A percentile compares a stretch with the other conserved stretches of the same genome.
phyloP scores from a whole-genome alignment of 176 grass and related monocot genomes.

The Avena atlantica region DNA sequence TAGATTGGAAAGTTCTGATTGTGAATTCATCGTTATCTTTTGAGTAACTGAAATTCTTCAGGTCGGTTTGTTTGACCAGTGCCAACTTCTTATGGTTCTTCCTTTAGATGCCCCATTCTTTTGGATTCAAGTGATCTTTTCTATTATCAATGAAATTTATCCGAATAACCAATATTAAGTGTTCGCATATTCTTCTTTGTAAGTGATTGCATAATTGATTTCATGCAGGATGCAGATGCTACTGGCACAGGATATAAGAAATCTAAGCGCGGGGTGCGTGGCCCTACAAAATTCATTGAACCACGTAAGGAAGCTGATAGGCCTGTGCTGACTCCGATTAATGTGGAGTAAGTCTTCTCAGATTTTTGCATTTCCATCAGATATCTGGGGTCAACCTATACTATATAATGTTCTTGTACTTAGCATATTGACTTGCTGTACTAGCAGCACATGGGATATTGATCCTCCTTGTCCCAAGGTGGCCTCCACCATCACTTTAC shows the following conservation, averaged over 20 bases:
- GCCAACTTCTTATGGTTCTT: too few relatives aligned
- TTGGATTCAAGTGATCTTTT: too few relatives aligned
- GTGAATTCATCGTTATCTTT: slow-evolving; percentile 12
- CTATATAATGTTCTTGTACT: slow-evolving; percentile 31
- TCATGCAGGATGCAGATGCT: slow-evolving; percentile 19
- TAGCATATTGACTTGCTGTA: slow-evolving; percentile 31
- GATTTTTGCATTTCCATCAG: slow-evolving; percentile 20
- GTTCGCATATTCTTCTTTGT: background rate
- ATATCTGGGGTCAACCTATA: background rate
- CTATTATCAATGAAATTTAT: slow-evolving; percentile 11
- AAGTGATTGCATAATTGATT: slow-evolving; percentile 14
- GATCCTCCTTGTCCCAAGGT: slow-evolving; percentile 49
- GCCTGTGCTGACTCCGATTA: slow-evolving; percentile 51
- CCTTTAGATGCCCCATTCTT: too few relatives aligned
- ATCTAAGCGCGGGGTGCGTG: slow-evolving; percentile 29
- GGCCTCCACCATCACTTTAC: slow-evolving; percentile 49
- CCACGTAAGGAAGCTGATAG: slow-evolving; percentile 40
- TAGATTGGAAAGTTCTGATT: background rate
- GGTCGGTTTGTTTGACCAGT: too few relatives aligned
- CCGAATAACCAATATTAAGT: slow-evolving; percentile 9
- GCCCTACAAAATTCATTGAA: slow-evolving; percentile 47
- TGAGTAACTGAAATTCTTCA: background rate
- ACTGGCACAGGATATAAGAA: slow-evolving; percentile 22
- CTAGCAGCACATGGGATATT: slow-evolving; percentile 47
- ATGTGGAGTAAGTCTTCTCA: slow-evolving; percentile 44